Evolutionary conservation across 805 yeast genomes (phyloP).

Genomic region (Lipomyces spencermartinsiae): DNA sequence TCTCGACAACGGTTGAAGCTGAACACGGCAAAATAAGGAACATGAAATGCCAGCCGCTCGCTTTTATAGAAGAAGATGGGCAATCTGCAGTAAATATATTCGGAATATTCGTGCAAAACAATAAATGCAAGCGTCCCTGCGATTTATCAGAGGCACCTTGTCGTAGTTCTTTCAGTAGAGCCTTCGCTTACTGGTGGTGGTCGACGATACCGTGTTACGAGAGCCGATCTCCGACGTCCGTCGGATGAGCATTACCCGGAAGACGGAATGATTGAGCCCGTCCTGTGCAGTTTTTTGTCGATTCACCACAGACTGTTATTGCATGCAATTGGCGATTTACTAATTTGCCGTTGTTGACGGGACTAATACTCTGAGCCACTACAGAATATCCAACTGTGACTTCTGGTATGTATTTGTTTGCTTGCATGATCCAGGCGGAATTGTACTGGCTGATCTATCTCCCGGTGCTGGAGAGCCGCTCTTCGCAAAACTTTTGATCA

Average conservation of each 20-base stretch:
- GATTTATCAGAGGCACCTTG: too few species aligned
- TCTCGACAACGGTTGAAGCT: too few species aligned
- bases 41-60: too few species aligned
- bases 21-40: too few species aligned
- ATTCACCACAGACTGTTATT: neutral
- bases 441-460: neutral
- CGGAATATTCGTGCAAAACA: too few species aligned
- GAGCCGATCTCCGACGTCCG: neutral
- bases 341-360: neutral
- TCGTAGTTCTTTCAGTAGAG: neutral
- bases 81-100: too few species aligned
- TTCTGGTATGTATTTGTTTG: neutral
- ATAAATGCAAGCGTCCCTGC: too few species aligned
- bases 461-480: neutral
- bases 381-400: neutral
- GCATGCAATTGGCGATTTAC: conserved; percentile 2
- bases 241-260: neutral
- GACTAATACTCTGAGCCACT: neutral
- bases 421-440: neutral
- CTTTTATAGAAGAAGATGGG: too few species aligned
- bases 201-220: neutral
- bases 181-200: neutral
- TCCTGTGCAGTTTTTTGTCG: neutral
- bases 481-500: neutral
- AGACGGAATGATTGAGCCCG: neutral